Evolutionary conservation across 805 yeast species (phyloP).

Genomic region (Metschnikowia picachoensis): DNA sequence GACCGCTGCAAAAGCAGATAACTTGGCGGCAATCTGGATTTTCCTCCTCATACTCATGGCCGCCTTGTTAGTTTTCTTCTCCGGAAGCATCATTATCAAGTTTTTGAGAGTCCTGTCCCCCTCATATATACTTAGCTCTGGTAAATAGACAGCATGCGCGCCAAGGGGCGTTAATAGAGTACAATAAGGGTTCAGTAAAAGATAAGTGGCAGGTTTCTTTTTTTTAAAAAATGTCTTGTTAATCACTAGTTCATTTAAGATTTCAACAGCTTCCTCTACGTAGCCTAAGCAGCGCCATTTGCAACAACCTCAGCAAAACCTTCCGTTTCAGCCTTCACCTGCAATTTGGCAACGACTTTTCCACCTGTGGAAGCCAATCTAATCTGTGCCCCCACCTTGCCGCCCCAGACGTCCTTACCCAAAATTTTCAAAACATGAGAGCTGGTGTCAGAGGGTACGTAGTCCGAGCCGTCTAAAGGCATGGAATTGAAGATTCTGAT

Average conservation of each 20-base stretch:
- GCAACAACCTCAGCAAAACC: slow-evolving; percentile 19
- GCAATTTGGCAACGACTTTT: slow-evolving; percentile 57
- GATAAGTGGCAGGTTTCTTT: background rate
- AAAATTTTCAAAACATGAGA: slow-evolving; percentile 75
- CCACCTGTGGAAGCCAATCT: slow-evolving; percentile 52
- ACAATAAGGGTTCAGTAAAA: background rate
- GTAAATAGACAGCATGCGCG: background rate
- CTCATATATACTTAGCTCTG: slow-evolving; percentile 1
- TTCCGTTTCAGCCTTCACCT: slow-evolving; percentile 46
- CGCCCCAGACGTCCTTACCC: slow-evolving; percentile 69
- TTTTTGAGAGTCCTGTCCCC: slow-evolving; percentile 10
- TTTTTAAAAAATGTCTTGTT: background rate
- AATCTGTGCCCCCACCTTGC: slow-evolving; percentile 49
- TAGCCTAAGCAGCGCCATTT: slow-evolving; percentile 2
- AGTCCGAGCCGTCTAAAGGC: slow-evolving; percentile 73
- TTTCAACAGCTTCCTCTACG: too few relatives aligned
- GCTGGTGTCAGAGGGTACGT: slow-evolving; percentile 53
- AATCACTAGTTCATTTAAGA: background rate
- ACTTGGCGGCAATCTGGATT: slow-evolving; percentile 41
- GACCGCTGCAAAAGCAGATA: slow-evolving; percentile 38
- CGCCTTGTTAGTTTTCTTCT: slow-evolving; percentile 39
- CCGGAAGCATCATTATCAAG: slow-evolving; percentile 35
- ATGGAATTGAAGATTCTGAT: slow-evolving; percentile 43
- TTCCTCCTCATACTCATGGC: slow-evolving; percentile 49
- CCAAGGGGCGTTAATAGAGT: background rate